These are phyloP conservation scores for Tylopilus rubrobrunneus DNA, from an alignment of 768 basidiomycete species.

Conservation along the genomic window DNA sequence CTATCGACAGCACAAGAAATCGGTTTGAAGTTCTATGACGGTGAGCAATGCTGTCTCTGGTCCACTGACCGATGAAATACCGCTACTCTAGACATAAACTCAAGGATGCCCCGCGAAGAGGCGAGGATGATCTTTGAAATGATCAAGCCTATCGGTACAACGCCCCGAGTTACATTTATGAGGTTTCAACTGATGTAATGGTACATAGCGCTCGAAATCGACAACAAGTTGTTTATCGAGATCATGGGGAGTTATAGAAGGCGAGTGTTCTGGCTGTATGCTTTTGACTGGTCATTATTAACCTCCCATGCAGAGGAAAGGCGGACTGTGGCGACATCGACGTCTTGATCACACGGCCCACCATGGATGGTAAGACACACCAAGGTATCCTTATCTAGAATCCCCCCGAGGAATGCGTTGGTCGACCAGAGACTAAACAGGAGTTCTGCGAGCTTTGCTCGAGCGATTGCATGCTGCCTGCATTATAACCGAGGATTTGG, in stretches of 20 bases:
- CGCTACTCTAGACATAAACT: conserved; percentile 64
- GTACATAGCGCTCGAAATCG: conserved; percentile 61
- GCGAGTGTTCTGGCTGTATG: conserved; percentile 29
- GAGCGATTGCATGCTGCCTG: conserved; percentile 48
- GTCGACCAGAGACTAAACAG: conserved; percentile 31
- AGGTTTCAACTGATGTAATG: not conserved
- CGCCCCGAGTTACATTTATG: not conserved
- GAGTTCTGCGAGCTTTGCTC: conserved; percentile 59
- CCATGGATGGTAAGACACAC: conserved; percentile 72
- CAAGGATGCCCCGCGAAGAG: conserved; percentile 81
- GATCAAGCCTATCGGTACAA: conserved; percentile 67
- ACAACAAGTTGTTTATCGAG: conserved; percentile 67
- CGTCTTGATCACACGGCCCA: conserved; percentile 75
- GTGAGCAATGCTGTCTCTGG: conserved; percentile 31
- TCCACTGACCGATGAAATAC: not conserved
- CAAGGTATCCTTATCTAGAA: conserved; percentile 40
- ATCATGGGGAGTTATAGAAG: conserved; percentile 92
- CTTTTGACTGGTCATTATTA: not conserved
- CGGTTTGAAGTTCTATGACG: conserved; percentile 67
- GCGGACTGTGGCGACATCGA: conserved; percentile 88
- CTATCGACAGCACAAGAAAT: conserved; percentile 60
- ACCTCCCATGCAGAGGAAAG: conserved; percentile 53
- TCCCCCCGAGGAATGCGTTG: not conserved
- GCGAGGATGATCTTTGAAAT: conserved; percentile 67
- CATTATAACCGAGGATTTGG: conserved; percentile 80